Conservation (phyloP, 2,329 filamentous ascomycete species). For the Penicillium decumbens region DNA sequence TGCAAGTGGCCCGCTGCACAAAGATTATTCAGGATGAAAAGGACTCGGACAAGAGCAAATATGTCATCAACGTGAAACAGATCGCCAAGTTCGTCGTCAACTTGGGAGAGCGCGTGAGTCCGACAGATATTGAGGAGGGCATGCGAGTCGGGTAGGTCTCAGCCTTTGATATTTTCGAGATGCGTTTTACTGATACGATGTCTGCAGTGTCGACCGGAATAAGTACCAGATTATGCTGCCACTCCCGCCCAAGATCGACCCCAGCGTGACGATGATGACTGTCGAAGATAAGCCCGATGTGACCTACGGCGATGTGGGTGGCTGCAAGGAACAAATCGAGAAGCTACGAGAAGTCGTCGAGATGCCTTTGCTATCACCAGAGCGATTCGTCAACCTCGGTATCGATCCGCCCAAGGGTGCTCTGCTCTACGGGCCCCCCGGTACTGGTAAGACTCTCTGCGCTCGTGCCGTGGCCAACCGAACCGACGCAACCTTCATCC, state of each 20-base stretch:
- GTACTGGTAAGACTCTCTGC: constrained; percentile 98
- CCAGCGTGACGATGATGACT: constrained; percentile 99
- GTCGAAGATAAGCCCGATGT: constrained; percentile 99
- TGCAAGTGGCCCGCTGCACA: constrained; percentile 95
- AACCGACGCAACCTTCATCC: constrained; percentile 97
- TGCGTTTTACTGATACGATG: constrained; percentile 4
- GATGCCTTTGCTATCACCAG: constrained; percentile 93
- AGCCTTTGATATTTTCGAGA: neutral
- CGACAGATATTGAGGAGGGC: constrained; percentile 98
- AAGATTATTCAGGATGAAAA: constrained; percentile 98
- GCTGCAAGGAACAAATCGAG: constrained; percentile 99
- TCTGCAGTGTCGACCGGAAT: constrained; percentile 75
- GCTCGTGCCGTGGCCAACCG: constrained; percentile 95
- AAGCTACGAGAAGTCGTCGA: constrained; percentile 98
- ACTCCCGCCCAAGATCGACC: constrained; percentile 95
- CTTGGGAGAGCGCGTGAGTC: constrained; percentile 90
- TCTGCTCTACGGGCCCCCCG: constrained; percentile 90
- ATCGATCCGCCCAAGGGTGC: constrained; percentile 98
- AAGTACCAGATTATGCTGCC: constrained; percentile 99
- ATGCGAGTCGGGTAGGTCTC: constrained; percentile 79
- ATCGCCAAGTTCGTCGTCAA: constrained; percentile 99
- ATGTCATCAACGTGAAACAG: constrained; percentile 99
- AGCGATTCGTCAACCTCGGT: constrained; percentile 96
- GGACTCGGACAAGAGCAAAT: constrained; percentile 97
- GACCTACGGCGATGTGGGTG: constrained; percentile 96